phyloP scores from a whole-genome alignment of 2,329 filamentous ascomycete species.

The Cyphellophora europaea region DNA sequence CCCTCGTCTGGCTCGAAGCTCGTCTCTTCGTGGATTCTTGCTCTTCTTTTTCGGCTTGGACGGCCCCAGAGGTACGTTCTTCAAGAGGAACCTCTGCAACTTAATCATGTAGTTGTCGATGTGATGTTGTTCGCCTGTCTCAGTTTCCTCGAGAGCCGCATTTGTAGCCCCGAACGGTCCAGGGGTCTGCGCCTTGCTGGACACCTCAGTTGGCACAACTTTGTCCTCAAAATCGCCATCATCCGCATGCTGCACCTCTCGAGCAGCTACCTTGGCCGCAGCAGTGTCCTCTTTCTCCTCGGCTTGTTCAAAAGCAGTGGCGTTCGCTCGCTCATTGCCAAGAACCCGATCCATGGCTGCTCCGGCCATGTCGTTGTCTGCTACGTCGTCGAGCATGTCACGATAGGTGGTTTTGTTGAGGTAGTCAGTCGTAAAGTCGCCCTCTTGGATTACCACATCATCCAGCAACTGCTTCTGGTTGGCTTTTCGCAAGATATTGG shows the following conservation, averaged over 20 bases:
- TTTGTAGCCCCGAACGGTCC: slow-evolving; percentile 18
- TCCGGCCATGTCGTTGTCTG: slow-evolving; percentile 56
- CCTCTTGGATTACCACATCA: slow-evolving; percentile 96
- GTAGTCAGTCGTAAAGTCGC: slow-evolving; percentile 94
- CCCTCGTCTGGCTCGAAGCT: slow-evolving; percentile 30
- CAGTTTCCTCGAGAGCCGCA: slow-evolving; percentile 27
- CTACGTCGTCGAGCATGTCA: slow-evolving; percentile 53
- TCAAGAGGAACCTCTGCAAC: slow-evolving; percentile 54
- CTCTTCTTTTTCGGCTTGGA: slow-evolving; percentile 39
- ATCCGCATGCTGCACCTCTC: slow-evolving; percentile 74
- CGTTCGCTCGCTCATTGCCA: slow-evolving; percentile 43
- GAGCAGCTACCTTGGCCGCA: slow-evolving; percentile 78
- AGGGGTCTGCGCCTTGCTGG: slow-evolving; percentile 20
- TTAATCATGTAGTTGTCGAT: slow-evolving; percentile 69
- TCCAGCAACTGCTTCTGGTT: slow-evolving; percentile 97
- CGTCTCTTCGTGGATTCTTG: slow-evolving; percentile 37
- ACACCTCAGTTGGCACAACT: slow-evolving; percentile 23
- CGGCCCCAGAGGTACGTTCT: slow-evolving; percentile 38
- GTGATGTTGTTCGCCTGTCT: slow-evolving; percentile 35
- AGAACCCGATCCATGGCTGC: slow-evolving; percentile 81
- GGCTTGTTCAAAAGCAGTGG: slow-evolving; percentile 72
- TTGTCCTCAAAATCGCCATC: slow-evolving; percentile 76
- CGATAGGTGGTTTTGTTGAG: slow-evolving; percentile 68
- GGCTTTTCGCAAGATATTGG: slow-evolving; percentile 92
- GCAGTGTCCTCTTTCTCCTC: slow-evolving; percentile 89